Conservation (phyloP, 495 filamentous ascomycete genomes). For the Hypoxylon rickii region DNA sequence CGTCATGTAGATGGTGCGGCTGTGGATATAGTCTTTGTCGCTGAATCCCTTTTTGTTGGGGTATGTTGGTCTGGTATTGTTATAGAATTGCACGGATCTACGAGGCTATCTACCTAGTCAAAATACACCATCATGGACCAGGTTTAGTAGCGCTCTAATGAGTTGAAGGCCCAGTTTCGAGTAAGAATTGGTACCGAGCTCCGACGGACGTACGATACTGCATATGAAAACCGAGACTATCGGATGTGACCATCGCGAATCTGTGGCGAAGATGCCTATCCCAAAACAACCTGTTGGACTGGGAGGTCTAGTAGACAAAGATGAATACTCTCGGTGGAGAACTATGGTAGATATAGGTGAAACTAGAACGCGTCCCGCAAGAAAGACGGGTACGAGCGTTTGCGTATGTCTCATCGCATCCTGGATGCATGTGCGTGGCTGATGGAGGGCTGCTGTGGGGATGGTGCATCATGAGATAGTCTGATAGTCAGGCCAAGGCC, state of each 20-base stretch:
- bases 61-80: background rate
- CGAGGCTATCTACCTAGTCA: background rate
- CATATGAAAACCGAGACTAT: slow-evolving; percentile 17
- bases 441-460: slow-evolving; percentile 36
- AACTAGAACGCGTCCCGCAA: slow-evolving; percentile 29
- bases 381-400: slow-evolving; percentile 30
- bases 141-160: slow-evolving; percentile 3
- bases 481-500: slow-evolving; percentile 24
- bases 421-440: slow-evolving; percentile 32
- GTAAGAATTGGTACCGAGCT: slow-evolving; percentile 14
- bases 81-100: slow-evolving; percentile 10
- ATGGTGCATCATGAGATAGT: slow-evolving; percentile 32
- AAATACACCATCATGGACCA: slow-evolving; percentile 8
- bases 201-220: slow-evolving; percentile 14
- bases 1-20: slow-evolving; percentile 14
- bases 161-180: slow-evolving; percentile 2
- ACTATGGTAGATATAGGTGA: slow-evolving; percentile 16
- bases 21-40: too few relatives aligned
- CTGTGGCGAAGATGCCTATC: slow-evolving; percentile 11
- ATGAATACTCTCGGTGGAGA: slow-evolving; percentile 10
- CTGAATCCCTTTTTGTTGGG: background rate
- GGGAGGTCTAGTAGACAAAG: background rate
- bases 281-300: background rate
- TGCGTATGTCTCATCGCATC: slow-evolving; percentile 38
- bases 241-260: slow-evolving; percentile 21